These are phyloP conservation scores for Pseudohalonectria lignicola DNA, from an alignment of 2,329 filamentous ascomycete species.

Conservation along the genomic window DNA sequence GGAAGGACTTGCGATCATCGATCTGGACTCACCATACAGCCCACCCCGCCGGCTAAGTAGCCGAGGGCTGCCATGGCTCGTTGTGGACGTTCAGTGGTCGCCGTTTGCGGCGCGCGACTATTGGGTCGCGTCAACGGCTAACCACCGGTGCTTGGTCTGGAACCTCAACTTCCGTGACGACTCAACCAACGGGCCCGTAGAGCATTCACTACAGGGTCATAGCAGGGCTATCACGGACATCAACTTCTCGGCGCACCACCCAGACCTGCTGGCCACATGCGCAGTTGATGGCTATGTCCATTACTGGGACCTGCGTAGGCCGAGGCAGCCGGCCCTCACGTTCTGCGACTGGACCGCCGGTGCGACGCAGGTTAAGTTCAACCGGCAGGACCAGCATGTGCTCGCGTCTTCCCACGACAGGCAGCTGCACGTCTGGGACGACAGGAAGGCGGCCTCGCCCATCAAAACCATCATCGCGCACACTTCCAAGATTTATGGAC, in stretches of 20 bases:
- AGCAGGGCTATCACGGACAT: constrained; percentile 89
- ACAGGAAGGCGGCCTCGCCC: constrained; percentile 65
- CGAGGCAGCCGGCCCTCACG: constrained; percentile 61
- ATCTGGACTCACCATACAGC: constrained; percentile 81
- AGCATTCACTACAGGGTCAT: constrained; percentile 75
- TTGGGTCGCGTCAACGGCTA: constrained; percentile 90
- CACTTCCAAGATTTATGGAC: constrained; percentile 85
- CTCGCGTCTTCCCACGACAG: constrained; percentile 86
- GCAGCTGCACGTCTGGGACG: constrained; percentile 83
- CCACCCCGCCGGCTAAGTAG: constrained; percentile 71
- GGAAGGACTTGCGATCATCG: constrained; percentile 82
- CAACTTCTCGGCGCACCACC: constrained; percentile 90
- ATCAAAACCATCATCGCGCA: constrained; percentile 80
- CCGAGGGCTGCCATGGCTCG: constrained; percentile 85
- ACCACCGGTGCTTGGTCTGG: constrained; percentile 90
- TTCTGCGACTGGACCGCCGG: constrained; percentile 93
- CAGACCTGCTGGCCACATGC: constrained; percentile 80
- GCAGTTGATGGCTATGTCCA: constrained; percentile 89
- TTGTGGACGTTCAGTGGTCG: constrained; percentile 94
- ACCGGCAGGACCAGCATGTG: constrained; percentile 74
- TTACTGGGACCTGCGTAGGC: constrained; percentile 76
- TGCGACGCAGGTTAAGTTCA: constrained; percentile 92
- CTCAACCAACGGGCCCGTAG: constrained; percentile 58
- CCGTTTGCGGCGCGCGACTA: constrained; percentile 82
- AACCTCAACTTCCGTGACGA: constrained; percentile 75